phyloP scores from a whole-genome alignment of 805 yeast species.

The Sugiyamaella qingdaonensis region DNA sequence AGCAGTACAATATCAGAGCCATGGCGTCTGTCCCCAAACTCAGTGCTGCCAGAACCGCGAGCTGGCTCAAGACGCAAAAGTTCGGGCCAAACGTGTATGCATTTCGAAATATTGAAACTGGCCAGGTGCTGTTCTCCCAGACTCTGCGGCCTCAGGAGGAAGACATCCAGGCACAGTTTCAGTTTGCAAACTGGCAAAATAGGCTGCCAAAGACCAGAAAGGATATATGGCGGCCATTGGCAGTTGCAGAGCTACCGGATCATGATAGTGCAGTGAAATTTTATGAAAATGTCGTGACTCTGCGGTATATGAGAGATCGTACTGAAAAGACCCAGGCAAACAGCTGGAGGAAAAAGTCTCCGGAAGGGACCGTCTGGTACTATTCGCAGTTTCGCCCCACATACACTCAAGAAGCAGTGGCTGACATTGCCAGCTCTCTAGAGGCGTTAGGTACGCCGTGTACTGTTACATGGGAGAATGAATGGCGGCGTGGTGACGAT shows the following conservation, averaged over 20 bases:
- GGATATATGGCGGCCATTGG: conserved; percentile 89
- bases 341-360: conserved; percentile 64
- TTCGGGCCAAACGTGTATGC: conserved; percentile 80
- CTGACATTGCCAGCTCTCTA: conserved; percentile 70
- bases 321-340: conserved; percentile 54
- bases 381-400: conserved; percentile 87
- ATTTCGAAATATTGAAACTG: conserved; percentile 80
- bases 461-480: conserved; percentile 70
- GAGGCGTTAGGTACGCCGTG: conserved; percentile 47
- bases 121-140: conserved; percentile 87
- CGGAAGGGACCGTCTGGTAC: conserved; percentile 79
- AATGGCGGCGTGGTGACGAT: conserved; percentile 83
- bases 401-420: conserved; percentile 84
- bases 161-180: conserved; percentile 65
- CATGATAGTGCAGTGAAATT: conserved; percentile 67
- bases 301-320: conserved; percentile 70
- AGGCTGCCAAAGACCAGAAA: conserved; percentile 72
- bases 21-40: background rate
- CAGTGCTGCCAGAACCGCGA: conserved; percentile 33
- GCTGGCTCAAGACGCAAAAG: conserved; percentile 55
- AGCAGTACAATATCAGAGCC: too few relatives aligned
- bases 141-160: conserved; percentile 51
- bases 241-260: conserved; percentile 63
- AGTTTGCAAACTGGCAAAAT: conserved; percentile 86
- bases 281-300: conserved; percentile 66